Percentiles rank a stretch among this genome's conserved stretches.
phyloP scores from a whole-genome alignment of 495 filamentous ascomycete species.

The Penicillium ucsense region DNA sequence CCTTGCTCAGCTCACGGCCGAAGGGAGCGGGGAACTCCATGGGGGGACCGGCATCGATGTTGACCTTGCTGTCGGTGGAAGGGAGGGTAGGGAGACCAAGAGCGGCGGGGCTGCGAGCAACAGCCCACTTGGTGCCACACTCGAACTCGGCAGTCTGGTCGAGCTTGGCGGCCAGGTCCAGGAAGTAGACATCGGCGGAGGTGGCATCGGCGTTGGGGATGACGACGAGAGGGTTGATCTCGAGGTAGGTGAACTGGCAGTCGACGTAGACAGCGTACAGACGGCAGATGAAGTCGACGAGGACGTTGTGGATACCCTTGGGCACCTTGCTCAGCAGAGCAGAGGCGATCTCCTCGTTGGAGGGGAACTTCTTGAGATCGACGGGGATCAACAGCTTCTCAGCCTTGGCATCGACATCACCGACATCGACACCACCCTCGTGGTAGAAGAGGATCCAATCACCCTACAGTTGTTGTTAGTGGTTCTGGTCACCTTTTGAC shows the following conservation, averaged over 20 bases:
- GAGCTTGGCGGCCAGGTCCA: slow-evolving; percentile 96
- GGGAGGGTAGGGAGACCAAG: slow-evolving; percentile 60
- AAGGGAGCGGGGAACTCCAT: slow-evolving; percentile 99
- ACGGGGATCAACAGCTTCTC: slow-evolving; percentile 97
- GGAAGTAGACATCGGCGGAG: slow-evolving; percentile 92
- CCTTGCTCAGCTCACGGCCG: slow-evolving; percentile 94
- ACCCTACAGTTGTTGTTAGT: slow-evolving; percentile 49
- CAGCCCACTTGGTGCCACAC: slow-evolving; percentile 97
- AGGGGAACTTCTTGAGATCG: slow-evolving; percentile 88
- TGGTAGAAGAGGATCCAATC: slow-evolving; percentile 99
- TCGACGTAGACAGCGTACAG: slow-evolving; percentile 98
- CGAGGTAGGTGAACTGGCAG: slow-evolving; percentile 99
- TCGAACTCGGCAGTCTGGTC: slow-evolving; percentile 99
- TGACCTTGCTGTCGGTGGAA: slow-evolving; percentile 62
- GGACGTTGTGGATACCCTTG: slow-evolving; percentile 89
- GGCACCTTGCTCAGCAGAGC: slow-evolving; percentile 87
- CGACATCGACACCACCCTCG: slow-evolving; percentile 98
- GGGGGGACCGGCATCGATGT: slow-evolving; percentile 90
- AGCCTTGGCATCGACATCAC: slow-evolving; percentile 97
- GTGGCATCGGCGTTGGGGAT: slow-evolving; percentile 88
- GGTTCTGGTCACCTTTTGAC: background rate
- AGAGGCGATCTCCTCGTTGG: slow-evolving; percentile 83
- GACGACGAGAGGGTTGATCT: slow-evolving; percentile 98
- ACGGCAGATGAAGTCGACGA: slow-evolving; percentile 93
- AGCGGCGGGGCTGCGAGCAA: slow-evolving; percentile 79